phyloP scores from a whole-genome alignment of 2,329 filamentous ascomycete species.

The Neocatenulostroma microsporum region DNA sequence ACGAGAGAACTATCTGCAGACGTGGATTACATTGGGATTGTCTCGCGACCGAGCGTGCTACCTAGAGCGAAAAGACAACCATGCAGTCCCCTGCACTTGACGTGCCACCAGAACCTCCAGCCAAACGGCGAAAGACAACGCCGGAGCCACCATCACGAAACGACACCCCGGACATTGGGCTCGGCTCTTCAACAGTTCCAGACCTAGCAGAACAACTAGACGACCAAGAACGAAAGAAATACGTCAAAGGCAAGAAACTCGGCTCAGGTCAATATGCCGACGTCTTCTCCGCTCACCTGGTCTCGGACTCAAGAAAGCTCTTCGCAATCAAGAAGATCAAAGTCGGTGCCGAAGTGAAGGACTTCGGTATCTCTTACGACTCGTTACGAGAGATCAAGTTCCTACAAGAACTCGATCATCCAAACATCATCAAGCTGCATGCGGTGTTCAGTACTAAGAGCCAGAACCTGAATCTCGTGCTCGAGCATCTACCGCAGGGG shows the following conservation, averaged over 20 bases:
- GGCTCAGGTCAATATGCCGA: constrained; percentile 96
- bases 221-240: constrained; percentile 62
- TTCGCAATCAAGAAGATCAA: constrained; percentile 96
- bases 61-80: not conserved
- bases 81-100: constrained; percentile 25
- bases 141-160: constrained; percentile 9
- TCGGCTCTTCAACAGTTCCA: constrained; percentile 12
- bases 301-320: constrained; percentile 59
- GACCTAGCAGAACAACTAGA: constrained; percentile 44
- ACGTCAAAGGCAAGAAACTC: constrained; percentile 85
- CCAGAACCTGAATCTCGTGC: constrained; percentile 90
- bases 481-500: constrained; percentile 88
- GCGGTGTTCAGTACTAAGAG: constrained; percentile 94
- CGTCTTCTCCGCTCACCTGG: constrained; percentile 81
- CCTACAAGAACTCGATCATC: constrained; percentile 86
- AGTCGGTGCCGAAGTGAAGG: constrained; percentile 73
- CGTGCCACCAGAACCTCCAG: constrained; percentile 26
- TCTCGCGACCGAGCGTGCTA: no score
- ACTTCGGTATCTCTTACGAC: constrained; percentile 81
- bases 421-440: constrained; percentile 88
- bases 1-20: no score
- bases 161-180: constrained; percentile 7
- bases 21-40: no score
- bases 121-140: constrained; percentile 25
- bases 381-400: constrained; percentile 93